Base-by-base conservation (phyloP, 108 stramenopile genomes). In the Ochromonas danica region DNA sequence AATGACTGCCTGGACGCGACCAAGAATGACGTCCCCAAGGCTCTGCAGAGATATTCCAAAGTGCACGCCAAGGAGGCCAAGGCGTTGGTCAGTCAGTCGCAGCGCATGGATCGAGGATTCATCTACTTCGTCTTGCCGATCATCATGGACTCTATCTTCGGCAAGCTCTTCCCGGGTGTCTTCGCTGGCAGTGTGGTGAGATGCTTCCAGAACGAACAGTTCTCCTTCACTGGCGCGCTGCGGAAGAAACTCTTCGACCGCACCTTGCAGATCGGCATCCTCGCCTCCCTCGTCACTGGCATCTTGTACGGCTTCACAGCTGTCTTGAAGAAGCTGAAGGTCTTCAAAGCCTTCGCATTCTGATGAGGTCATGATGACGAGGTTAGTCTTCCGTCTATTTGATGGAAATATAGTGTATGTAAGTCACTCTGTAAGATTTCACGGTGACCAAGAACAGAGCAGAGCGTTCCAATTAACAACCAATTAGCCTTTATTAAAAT, bases 131-230 rank as follows among this genome's bases (percentile, higher is more conserved):
- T 95, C 71, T 62, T 93, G 3, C 93, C 95, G 1, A 80, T 95
- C 30, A 91, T 95, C 71, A 61, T 95, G 35, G 95, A 95, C 78
- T 85, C 89, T 0, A 88, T 95, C 31, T 94, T 92, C 79, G 79
- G 88, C 80, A 85, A 86, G 61, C 57, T 89, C 25, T 72, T 86
- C 1, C 95, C 95, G 6, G 75, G 72, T n/a, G 27, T 94, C 1
- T 94, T 94, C 84, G 82, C 82, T 0, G 92, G 91, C 0, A 95
- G 94, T 80, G 89, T 89, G 35, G 92, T 95, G 72, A 75, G 90
- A 36, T 90, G 91, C 89, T 84, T 95, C n/a, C 95, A 95, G 83
- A 79, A 25, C 22, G 40, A 70, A 35, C 72, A 61, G 41, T 31
- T 43, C 31, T 57, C 85, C 39, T 85, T 85, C 40, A n/a, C 42